phyloP scores from a whole-genome alignment of 1,284 basidiomycete species.

The Pisolithus thermaeus region DNA sequence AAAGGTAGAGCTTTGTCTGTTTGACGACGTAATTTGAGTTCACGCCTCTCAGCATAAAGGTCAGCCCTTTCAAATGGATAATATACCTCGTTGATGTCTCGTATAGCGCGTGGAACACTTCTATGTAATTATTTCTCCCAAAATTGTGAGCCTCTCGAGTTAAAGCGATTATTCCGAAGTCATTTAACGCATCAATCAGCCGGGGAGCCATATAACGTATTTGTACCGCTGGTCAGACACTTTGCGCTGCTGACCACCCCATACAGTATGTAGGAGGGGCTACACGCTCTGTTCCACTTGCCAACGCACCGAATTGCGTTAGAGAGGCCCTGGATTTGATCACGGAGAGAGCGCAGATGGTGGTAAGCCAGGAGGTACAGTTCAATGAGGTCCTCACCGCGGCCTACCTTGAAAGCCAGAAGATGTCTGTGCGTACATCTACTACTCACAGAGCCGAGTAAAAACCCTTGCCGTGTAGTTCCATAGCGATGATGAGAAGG shows the following conservation, averaged over 20 bases:
- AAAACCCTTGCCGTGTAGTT: conserved; percentile 39
- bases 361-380: conserved; percentile 28
- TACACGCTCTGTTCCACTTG: conserved; percentile 61
- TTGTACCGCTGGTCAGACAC: background rate
- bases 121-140: conserved; percentile 80
- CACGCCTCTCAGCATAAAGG: conserved; percentile 52
- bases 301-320: conserved; percentile 51
- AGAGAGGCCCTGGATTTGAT: conserved; percentile 52
- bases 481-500: conserved; percentile 69
- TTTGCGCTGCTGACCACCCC: conserved; percentile 6
- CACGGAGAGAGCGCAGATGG: conserved; percentile 40
- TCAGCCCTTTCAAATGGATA: conserved; percentile 21
- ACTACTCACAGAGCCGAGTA: background rate
- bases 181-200: conserved; percentile 33
- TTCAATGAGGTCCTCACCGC: conserved; percentile 78
- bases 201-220: conserved; percentile 67
- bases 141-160: conserved; percentile 48
- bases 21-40: conserved; percentile 5
- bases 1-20: conserved; percentile 39
- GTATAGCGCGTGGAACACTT: conserved; percentile 56
- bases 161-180: background rate
- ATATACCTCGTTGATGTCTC: background rate
- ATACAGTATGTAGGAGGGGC: conserved; percentile 68
- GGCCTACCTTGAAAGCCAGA: conserved; percentile 77
- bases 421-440: conserved; percentile 61